Evolutionary conservation across 495 filamentous ascomycete genomes (phyloP).

Genomic region (Extremus antarcticus): DNA sequence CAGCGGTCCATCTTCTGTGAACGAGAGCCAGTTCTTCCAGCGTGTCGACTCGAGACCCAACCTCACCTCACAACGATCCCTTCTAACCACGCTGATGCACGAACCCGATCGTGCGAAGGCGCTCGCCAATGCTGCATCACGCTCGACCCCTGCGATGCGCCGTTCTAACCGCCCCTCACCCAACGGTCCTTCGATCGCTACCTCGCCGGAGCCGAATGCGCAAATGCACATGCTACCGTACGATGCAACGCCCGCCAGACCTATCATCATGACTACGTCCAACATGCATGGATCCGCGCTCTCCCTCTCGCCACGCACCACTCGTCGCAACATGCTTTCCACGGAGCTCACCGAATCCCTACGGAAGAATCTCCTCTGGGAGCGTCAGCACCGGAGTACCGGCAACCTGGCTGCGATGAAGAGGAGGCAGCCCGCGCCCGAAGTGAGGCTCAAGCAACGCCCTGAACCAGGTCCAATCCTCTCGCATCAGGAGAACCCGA

Average conservation of each 20-base stretch:
- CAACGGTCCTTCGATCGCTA: conserved; percentile 60
- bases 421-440: conserved; percentile 81
- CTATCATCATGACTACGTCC: conserved; percentile 71
- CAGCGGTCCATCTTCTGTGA: conserved; percentile 67
- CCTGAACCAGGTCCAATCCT: conserved; percentile 33
- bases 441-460: conserved; percentile 69
- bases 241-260: conserved; percentile 56
- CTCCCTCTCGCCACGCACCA: conserved; percentile 77
- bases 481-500: conserved; percentile 39
- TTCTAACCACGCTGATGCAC: conserved; percentile 83
- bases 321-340: conserved; percentile 90
- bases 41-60: conserved; percentile 83
- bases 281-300: conserved; percentile 52
- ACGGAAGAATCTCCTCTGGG: conserved; percentile 69
- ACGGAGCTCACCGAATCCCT: conserved; percentile 82
- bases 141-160: conserved; percentile 73
- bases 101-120: conserved; percentile 58
- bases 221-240: conserved; percentile 33
- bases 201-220: conserved; percentile 49
- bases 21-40: conserved; percentile 71
- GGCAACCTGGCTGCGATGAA: conserved; percentile 83
- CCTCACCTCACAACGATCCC: conserved; percentile 72
- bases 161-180: conserved; percentile 63
- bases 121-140: conserved; percentile 55
- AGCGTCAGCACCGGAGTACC: conserved; percentile 79